phyloP scores from a whole-genome alignment of 192 early-diverging fungal genomes.

The Coemansia sp. region DNA sequence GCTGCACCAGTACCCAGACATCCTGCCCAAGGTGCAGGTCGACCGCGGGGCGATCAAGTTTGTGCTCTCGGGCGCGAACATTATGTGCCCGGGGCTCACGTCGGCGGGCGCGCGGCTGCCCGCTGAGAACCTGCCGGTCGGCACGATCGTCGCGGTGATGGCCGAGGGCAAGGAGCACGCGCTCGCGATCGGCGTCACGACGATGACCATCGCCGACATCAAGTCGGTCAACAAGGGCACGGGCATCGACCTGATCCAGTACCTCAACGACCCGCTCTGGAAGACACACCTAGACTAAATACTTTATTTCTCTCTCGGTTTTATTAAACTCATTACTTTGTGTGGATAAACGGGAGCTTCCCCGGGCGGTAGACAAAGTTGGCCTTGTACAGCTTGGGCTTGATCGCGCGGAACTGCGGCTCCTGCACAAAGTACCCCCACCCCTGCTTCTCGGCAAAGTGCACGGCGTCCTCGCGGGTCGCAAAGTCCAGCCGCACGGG shows the following conservation, averaged over 20 bases:
- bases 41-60: conserved; percentile 98
- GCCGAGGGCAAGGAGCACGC: conserved; percentile 98
- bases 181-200: conserved; percentile 81
- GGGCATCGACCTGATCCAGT: conserved; percentile 87
- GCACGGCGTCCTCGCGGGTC: conserved; percentile 83
- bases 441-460: conserved; percentile 95
- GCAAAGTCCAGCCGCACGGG: conserved; percentile 80
- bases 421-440: conserved; percentile 92
- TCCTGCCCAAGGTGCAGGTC: conserved; percentile 87
- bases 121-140: conserved; percentile 63
- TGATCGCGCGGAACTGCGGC: conserved; percentile 76
- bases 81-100: conserved; percentile 99
- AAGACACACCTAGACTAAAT: conserved; percentile 49
- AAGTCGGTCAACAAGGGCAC: conserved; percentile 89
- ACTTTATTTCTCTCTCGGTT: background rate
- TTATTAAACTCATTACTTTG: no score
- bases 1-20: conserved; percentile 91
- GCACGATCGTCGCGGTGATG: conserved; percentile 79
- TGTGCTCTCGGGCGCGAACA: conserved; percentile 92
- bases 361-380: conserved; percentile 87
- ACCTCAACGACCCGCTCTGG: conserved; percentile 83
- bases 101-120: conserved; percentile 86
- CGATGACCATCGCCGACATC: conserved; percentile 89
- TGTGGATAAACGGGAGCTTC: conserved; percentile 79
- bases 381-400: conserved; percentile 83